A percentile compares a stretch with the other conserved stretches of the same genome.
These are phyloP conservation scores for Myxozyma vanderwaltii DNA, from an alignment of 805 yeast species.

Conservation along the genomic window DNA sequence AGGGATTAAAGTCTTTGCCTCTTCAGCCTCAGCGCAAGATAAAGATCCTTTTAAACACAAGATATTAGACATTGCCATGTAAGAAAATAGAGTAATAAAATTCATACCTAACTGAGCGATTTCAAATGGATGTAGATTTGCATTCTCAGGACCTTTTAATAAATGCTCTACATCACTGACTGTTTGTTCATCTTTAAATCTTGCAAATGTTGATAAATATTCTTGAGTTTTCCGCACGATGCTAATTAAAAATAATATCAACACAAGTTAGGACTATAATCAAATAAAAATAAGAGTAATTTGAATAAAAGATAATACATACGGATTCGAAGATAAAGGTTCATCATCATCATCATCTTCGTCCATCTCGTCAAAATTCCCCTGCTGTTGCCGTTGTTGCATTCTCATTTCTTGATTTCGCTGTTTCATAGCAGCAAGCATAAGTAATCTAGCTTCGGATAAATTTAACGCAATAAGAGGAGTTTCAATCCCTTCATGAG, in stretches of 20 bases:
- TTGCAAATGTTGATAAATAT: conserved; percentile 78
- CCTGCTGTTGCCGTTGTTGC: conserved; percentile 14
- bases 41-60: conserved; percentile 60
- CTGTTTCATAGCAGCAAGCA: conserved; percentile 85
- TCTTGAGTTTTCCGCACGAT: conserved; percentile 90
- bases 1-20: conserved; percentile 92
- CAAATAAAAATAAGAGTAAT: not conserved
- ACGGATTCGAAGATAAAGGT: conserved; percentile 36
- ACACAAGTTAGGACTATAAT: not conserved
- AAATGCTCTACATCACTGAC: conserved; percentile 91
- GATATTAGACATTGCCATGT: not conserved
- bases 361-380: conserved; percentile 41
- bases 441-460: conserved; percentile 85
- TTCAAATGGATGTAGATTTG: conserved; percentile 90
- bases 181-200: conserved; percentile 90
- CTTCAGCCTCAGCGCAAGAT: conserved; percentile 95
- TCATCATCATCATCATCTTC: conserved; percentile 43
- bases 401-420: conserved; percentile 57
- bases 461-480: conserved; percentile 82
- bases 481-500: conserved; percentile 76
- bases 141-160: conserved; percentile 69
- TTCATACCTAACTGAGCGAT: conserved; percentile 70
- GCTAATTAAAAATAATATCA: no score
- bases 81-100: not conserved
- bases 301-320: not conserved